phyloP scores from a whole-genome alignment of 2,329 filamentous ascomycete genomes.

The Aureobasidium lini region DNA sequence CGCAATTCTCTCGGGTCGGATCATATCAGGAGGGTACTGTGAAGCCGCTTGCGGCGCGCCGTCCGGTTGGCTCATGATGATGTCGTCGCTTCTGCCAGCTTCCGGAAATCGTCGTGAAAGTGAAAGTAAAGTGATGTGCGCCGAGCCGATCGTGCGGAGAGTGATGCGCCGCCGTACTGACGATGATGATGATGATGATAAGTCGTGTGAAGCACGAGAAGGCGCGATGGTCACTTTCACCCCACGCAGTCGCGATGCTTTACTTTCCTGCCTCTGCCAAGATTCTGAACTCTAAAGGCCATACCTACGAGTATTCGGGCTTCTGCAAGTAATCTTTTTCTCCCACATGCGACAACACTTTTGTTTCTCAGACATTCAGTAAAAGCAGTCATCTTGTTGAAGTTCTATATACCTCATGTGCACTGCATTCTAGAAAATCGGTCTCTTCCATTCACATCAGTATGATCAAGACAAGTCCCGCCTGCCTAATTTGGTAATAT shows the following conservation, averaged over 20 bases:
- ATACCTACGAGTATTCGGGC: not conserved
- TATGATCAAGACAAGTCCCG: conserved; percentile 5
- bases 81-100: not conserved
- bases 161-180: not conserved
- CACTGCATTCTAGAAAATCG: not conserved
- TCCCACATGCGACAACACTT: not conserved
- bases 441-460: not conserved
- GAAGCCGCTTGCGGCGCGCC: not conserved
- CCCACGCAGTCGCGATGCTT: not conserved
- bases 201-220: not conserved
- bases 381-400: not conserved
- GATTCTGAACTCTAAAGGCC: not conserved
- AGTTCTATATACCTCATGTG: not conserved
- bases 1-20: conserved; percentile 16
- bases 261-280: not conserved
- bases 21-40: conserved; percentile 15
- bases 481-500: not conserved
- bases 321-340: no score
- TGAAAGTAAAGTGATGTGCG: not conserved
- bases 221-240: not conserved
- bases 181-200: not conserved
- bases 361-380: not conserved
- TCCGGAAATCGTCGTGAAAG: not conserved
- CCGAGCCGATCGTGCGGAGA: not conserved
- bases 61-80: conserved; percentile 10